Evolutionary conservation across 129 eudicot genomes (phyloP), one percentile per base, ranked within the genome.

Genomic region (Sambucus nigra): DNA sequence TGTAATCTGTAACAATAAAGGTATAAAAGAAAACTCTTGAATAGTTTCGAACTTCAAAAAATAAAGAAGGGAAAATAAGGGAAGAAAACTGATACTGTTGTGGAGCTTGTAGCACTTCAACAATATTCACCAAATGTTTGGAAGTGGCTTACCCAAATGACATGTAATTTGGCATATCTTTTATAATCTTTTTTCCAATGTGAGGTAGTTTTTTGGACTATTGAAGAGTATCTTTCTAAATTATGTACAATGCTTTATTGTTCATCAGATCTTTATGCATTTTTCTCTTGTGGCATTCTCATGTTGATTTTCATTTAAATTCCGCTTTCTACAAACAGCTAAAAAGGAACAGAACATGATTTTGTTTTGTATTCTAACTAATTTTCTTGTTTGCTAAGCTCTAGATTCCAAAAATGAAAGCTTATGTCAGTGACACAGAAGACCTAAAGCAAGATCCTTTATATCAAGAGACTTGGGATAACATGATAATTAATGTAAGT

Each of bases 331-430:
- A n/a, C 0, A 25, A 31, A 28, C 28, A 42, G 50, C 60, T 50
- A 47, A 24, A 9, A 52, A 3, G 15, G 4, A 17, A 23, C 11
- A 2, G 38, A 19, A 14, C 46, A 11, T 26, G 25, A 31, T 24
- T 47, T 16, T 61, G 51, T 49, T 67, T 69, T 66, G 33, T 41
- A 55, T 68, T 70, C 69, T 81, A 75, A 84, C 76, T 59, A 72
- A 49, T 70, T 67, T 64, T 69, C 59, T 70, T 72, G 61, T 77
- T 81, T 77, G 74, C 83, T 73, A 91, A 85, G 95, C 86, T 91
- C 89, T 91, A 91, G 99, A 91, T 91, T 73, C 99, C 99, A 32
- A 91, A 91, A 80, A 76, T 91, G 99, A 91, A 91, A 73, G 99
- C 94, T 24, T 91, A 81, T 91, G 84, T 91, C 70, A 86, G 99